These are phyloP conservation scores for Hyphodiscus sp. DNA, from an alignment of 2,329 filamentous ascomycete species.

Conservation along the genomic window DNA sequence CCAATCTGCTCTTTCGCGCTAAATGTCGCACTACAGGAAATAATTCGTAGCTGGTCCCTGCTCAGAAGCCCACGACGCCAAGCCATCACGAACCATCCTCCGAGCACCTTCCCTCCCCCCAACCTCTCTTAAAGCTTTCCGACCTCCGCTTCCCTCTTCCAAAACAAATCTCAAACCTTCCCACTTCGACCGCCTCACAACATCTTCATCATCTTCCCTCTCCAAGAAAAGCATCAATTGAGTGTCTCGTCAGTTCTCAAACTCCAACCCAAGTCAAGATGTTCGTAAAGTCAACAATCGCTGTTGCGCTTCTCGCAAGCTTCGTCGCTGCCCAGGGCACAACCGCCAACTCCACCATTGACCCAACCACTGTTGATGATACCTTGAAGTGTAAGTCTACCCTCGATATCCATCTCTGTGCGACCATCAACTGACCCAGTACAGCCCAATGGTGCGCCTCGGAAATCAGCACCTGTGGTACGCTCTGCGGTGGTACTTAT, in stretches of 20 bases:
- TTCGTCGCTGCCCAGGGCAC: conserved; percentile 18
- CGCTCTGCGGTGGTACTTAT: conserved; percentile 47
- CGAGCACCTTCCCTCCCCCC: background rate
- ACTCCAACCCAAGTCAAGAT: conserved; percentile 17
- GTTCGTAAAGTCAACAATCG: conserved; percentile 24
- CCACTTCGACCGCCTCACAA: background rate
- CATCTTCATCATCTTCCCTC: conserved; percentile 3
- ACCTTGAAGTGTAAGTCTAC: conserved; percentile 19
- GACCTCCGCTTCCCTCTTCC: background rate
- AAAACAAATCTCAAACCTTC: background rate
- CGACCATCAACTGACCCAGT: conserved; percentile 12
- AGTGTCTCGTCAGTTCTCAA: conserved; percentile 2
- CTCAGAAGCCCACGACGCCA: background rate
- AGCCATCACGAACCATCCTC: background rate
- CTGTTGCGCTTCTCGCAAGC: conserved; percentile 23
- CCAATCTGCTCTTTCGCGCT: background rate
- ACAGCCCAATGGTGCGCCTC: conserved; percentile 50
- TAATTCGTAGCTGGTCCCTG: background rate
- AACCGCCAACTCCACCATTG: conserved; percentile 22
- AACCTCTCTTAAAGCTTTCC: background rate
- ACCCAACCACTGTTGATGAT: conserved; percentile 14
- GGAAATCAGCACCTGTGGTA: conserved; percentile 52
- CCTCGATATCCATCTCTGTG: background rate
- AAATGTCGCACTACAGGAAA: background rate
- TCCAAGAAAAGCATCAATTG: conserved; percentile 11